phyloP scores from a whole-genome alignment of 164 flowering plant genomes.

The Pachysandra terminalis region DNA sequence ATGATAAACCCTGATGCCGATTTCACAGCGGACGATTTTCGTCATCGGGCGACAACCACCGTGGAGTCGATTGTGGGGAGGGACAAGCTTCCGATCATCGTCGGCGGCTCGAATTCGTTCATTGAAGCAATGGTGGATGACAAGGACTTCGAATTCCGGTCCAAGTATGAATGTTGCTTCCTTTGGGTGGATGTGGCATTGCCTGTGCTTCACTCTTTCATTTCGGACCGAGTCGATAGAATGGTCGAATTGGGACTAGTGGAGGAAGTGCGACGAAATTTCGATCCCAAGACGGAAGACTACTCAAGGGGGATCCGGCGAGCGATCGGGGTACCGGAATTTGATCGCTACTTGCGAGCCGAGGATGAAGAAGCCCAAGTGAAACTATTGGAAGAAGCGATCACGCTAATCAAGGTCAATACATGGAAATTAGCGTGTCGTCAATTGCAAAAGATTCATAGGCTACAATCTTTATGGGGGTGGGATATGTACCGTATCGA shows the following conservation, averaged over 20 bases:
- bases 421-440: conserved; percentile 46
- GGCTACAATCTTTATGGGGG: conserved; percentile 32
- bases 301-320: conserved; percentile 54
- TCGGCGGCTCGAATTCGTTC: conserved; percentile 86
- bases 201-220: conserved; percentile 44
- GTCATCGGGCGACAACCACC: conserved; percentile 31
- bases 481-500: conserved; percentile 62
- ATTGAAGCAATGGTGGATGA: conserved; percentile 57
- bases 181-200: conserved; percentile 72
- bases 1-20: conserved; percentile 38
- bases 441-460: conserved; percentile 55
- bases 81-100: conserved; percentile 62
- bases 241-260: conserved; percentile 68
- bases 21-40: conserved; percentile 53
- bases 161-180: conserved; percentile 61
- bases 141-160: conserved; percentile 26
- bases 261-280: conserved; percentile 44
- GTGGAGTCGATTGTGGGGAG: conserved; percentile 36
- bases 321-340: conserved; percentile 77
- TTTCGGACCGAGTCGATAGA: conserved; percentile 54
- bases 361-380: conserved; percentile 22
- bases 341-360: conserved; percentile 39
- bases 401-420: conserved; percentile 48
- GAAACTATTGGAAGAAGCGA: conserved; percentile 35
- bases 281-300: conserved; percentile 34